Evolutionary conservation across 441 rosid species (phyloP).

Genomic region (Gossypium davidsonii): DNA sequence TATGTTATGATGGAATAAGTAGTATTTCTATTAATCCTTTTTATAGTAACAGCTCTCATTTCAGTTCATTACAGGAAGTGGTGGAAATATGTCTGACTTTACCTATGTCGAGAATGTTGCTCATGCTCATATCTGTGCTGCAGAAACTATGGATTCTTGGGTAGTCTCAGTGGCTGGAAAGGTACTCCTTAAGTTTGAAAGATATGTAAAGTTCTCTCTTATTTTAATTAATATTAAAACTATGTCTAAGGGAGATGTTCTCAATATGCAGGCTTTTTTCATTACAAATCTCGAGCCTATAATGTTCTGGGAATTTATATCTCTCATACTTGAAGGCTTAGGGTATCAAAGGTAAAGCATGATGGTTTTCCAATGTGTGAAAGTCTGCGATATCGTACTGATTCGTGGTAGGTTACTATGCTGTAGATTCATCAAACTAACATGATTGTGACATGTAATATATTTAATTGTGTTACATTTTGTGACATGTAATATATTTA

Average conservation of each 20-base stretch:
- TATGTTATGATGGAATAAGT: background rate
- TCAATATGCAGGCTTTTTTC: constrained; percentile 63
- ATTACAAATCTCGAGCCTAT: constrained; percentile 75
- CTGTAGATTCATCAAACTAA: background rate
- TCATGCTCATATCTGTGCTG: constrained; percentile 80
- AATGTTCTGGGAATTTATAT: constrained; percentile 71
- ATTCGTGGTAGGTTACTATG: background rate
- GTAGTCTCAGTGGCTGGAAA: constrained; percentile 77
- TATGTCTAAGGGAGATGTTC: constrained; percentile 15
- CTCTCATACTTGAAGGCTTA: constrained; percentile 59
- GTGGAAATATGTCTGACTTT: constrained; percentile 83
- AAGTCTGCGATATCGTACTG: background rate
- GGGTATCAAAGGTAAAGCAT: constrained; percentile 69
- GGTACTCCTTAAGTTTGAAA: constrained; percentile 36
- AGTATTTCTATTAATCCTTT: constrained; percentile 17
- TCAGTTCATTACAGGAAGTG: constrained; percentile 77
- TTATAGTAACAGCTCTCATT: constrained; percentile 40
- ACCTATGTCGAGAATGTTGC: constrained; percentile 75
- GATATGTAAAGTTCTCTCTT: background rate
- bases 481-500: background rate
- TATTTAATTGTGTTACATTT: background rate
- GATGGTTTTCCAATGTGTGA: constrained; percentile 6
- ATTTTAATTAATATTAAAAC: background rate
- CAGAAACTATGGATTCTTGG: constrained; percentile 60
- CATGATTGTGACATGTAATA: background rate